Conservation (phyloP, 176 grass and related monocot genomes). For the Typha latifolia region DNA sequence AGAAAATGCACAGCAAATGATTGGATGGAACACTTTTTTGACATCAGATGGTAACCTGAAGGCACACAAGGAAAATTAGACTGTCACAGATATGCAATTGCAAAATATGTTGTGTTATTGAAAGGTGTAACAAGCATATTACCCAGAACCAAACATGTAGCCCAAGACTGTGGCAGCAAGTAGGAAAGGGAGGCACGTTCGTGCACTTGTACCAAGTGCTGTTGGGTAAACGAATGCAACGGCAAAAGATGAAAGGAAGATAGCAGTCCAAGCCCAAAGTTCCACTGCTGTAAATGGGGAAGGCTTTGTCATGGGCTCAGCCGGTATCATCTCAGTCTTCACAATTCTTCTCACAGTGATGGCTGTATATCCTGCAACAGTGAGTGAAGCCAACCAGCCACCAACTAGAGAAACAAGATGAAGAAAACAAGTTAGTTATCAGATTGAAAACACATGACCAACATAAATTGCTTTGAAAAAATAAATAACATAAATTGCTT, state of each 20-base stretch:
- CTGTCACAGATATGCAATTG: not conserved
- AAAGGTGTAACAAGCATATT: conserved; percentile 24
- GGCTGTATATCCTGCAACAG: conserved; percentile 64
- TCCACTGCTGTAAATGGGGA: conserved; percentile 49
- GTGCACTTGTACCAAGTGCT: conserved; percentile 56
- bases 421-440: not conserved
- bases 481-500: not conserved
- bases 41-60: conserved; percentile 63
- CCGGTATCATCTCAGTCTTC: conserved; percentile 61
- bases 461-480: not conserved
- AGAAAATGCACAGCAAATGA: conserved; percentile 73
- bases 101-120: not conserved
- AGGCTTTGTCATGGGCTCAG: conserved; percentile 76
- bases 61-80: not conserved
- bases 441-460: not conserved
- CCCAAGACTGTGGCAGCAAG: conserved; percentile 72
- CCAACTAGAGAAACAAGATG: conserved; percentile 27
- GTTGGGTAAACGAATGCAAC: conserved; percentile 42
- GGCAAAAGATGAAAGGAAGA: conserved; percentile 52
- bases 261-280: conserved; percentile 41
- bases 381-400: conserved; percentile 73
- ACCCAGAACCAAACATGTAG: conserved; percentile 94
- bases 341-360: conserved; percentile 64
- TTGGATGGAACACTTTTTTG: conserved; percentile 76
- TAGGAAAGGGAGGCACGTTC: conserved; percentile 77